These are phyloP conservation scores for Spongispora temasekensis DNA, from an alignment of 1,284 basidiomycete genomes.

Conservation along the genomic window DNA sequence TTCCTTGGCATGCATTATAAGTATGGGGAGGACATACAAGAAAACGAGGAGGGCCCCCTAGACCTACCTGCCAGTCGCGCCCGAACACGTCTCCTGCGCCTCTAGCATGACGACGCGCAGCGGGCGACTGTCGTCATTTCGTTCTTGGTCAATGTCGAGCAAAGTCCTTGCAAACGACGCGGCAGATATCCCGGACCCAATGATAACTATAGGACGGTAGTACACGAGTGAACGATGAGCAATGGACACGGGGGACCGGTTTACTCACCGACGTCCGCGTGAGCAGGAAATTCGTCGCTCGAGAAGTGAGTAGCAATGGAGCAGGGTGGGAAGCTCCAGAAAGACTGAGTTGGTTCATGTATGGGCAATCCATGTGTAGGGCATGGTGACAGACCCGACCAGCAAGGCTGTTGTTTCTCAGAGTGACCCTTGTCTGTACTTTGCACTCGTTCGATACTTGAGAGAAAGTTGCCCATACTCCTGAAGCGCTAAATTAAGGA, in stretches of 20 bases:
- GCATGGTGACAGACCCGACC: background rate
- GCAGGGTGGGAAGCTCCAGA: constrained; percentile 47
- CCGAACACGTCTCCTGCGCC: constrained; percentile 51
- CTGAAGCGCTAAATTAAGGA: constrained; percentile 1
- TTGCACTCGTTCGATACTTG: constrained; percentile 7
- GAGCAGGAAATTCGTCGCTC: constrained; percentile 33
- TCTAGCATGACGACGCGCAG: constrained; percentile 49
- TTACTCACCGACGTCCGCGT: constrained; percentile 42
- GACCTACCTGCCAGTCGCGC: constrained; percentile 50
- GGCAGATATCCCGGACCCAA: constrained; percentile 54
- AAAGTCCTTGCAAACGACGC: constrained; percentile 46
- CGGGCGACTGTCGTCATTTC: constrained; percentile 13
- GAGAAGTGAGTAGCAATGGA: constrained; percentile 35
- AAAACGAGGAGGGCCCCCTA: no score
- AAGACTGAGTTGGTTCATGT: constrained; percentile 43
- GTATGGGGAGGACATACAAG: no score
- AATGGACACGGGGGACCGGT: background rate
- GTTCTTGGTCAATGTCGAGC: constrained; percentile 31
- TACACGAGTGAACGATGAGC: background rate
- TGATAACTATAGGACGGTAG: constrained; percentile 38
- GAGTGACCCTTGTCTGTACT: background rate
- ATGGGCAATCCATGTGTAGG: constrained; percentile 45
- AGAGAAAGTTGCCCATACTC: constrained; percentile 30
- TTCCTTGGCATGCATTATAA: constrained; percentile 51
- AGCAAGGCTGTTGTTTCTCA: constrained; percentile 3